Conservation (phyloP, 345 rosid species). For the Populus davidiana region DNA sequence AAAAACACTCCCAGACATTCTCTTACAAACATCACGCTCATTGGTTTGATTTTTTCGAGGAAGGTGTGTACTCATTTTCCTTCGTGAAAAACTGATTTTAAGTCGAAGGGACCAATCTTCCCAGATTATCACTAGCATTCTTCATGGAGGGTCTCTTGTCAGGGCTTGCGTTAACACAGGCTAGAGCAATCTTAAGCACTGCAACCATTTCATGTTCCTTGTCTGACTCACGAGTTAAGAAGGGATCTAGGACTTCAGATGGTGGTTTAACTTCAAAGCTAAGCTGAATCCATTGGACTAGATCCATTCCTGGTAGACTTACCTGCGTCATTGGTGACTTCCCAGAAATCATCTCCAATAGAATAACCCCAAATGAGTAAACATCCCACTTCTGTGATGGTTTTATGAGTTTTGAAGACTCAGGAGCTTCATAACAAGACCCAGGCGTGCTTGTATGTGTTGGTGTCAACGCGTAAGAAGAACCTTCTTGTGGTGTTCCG, state of each 20-base stretch:
- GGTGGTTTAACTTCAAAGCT: conserved; percentile 24
- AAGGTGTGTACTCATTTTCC: not conserved
- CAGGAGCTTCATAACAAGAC: conserved; percentile 28
- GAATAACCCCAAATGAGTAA: conserved; percentile 29
- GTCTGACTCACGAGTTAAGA: conserved; percentile 15
- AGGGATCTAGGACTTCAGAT: conserved; percentile 24
- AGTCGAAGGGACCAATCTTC: not conserved
- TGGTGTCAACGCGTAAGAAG: conserved; percentile 19
- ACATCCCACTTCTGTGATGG: conserved; percentile 39
- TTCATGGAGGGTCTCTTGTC: conserved; percentile 32
- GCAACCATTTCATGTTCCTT: conserved; percentile 19
- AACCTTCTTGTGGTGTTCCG: conserved; percentile 18
- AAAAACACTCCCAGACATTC: too few species aligned
- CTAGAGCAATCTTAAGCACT: conserved; percentile 18
- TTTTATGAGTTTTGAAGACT: conserved; percentile 14
- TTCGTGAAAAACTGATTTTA: not conserved
- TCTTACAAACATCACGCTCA: not conserved
- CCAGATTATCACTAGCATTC: conserved; percentile 21
- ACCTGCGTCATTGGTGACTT: conserved; percentile 16
- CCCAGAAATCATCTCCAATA: conserved; percentile 27
- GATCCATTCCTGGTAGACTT: conserved; percentile 22
- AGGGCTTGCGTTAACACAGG: conserved; percentile 26
- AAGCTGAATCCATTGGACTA: conserved; percentile 26
- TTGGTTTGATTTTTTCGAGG: not conserved
- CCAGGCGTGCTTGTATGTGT: conserved; percentile 7